These are phyloP conservation scores for Sisymbrium altissimum DNA, from an alignment of 345 rosid genomes.

Conservation along the genomic window DNA sequence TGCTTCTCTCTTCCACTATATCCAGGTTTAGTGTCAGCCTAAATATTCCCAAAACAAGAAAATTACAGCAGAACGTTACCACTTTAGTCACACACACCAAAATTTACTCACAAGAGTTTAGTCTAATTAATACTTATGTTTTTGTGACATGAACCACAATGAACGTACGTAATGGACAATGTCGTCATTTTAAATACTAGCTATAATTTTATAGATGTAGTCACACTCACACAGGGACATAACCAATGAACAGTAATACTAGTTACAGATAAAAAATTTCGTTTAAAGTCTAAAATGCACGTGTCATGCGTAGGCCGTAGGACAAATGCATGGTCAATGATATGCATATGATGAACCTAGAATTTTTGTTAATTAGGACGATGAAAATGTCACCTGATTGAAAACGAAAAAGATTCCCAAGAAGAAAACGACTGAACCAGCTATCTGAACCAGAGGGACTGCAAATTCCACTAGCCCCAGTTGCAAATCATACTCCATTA, in stretches of 20 bases:
- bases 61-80: not conserved
- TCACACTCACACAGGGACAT: not conserved
- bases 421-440: conserved; percentile 61
- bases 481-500: conserved; percentile 66
- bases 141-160: not conserved
- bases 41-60: not conserved
- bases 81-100: not conserved
- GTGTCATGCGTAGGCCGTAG: not conserved
- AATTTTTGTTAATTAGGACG: not conserved
- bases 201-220: not conserved
- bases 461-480: conserved; percentile 73
- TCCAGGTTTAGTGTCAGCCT: conserved; percentile 54
- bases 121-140: not conserved
- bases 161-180: not conserved
- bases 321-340: not conserved
- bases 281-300: not conserved
- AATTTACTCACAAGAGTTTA: not conserved
- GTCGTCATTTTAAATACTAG: not conserved
- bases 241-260: not conserved
- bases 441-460: conserved; percentile 57
- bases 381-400: conserved; percentile 46
- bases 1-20: conserved; percentile 50
- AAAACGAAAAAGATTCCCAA: conserved; percentile 59
- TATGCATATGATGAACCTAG: not conserved
- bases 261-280: not conserved